Evolutionary conservation across 2,329 filamentous ascomycete species (phyloP), one percentile per base, ranked within the genome.

Genomic region (Trichoderma sp.): DNA sequence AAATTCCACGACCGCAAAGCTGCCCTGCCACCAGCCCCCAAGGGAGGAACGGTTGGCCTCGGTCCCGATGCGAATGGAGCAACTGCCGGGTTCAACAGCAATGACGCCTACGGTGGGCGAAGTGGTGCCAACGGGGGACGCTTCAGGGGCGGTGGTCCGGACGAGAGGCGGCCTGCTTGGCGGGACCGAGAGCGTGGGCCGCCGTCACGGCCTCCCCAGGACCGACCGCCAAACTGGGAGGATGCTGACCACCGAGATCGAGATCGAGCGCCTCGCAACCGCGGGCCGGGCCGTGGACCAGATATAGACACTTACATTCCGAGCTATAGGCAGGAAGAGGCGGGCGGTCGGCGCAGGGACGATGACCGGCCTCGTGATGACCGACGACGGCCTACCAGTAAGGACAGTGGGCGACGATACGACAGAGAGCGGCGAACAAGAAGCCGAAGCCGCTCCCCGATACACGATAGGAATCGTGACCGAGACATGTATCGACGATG

Each of bases 1-100:
- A 97, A 96, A 84, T 96, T 95, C 79, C 93, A 97, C 78, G 93
- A 95, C 75, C 93, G 97, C 80, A 94, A 94, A 81, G 93, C 93
- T 27, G 93, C 92, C 27, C 89, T 96, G 12, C 96, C 96, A 4
- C 96, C 97, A 14, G 97, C 96, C 0, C 97, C 97, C 0, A 95
- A 96, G 79, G 96, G 95, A 14, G 96, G 95, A 4, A 95, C 94
- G 1, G 95, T 98, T 3, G 96, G 96, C 16, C 91, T 95, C 80
- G 91, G 91, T n/a, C 87, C 88, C 1, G 87, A 88, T 33, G 87
- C 88, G 11, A 87, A 89, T 77, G 83, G 84, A 5, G 83, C 84
- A 9, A 84, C 84, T 8, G 84, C 84, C 9, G 86, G 88, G 2
- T 89, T 90, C 81, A 86, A 87, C 76, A 87, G 85, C 76, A 85